Evolutionary conservation across 169 alveolate species (phyloP).

Genomic region (Eimeria brunetti): DNA sequence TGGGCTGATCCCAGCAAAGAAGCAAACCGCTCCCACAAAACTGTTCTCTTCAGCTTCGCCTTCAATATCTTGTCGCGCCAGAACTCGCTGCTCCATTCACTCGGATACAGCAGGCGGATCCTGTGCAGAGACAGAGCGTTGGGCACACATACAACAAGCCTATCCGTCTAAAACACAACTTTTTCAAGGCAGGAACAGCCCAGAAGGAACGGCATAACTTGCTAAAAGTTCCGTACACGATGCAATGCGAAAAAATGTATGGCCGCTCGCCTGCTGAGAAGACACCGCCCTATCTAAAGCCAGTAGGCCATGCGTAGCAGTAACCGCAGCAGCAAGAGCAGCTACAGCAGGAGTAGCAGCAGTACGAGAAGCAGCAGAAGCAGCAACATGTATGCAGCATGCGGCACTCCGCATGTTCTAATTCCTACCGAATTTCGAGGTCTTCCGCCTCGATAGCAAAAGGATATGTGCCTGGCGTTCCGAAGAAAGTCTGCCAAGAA

Average conservation of each 20-base stretch:
- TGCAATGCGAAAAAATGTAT: not conserved
- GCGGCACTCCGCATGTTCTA: not conserved
- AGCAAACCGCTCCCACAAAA: slow-evolving; percentile 76
- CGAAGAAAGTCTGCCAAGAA: slow-evolving; percentile 86
- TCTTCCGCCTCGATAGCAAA: slow-evolving; percentile 85
- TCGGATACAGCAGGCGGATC: slow-evolving; percentile 85
- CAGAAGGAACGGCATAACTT: not conserved
- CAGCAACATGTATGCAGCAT: not conserved
- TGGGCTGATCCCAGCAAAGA: slow-evolving; percentile 65
- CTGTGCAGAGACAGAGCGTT: slow-evolving; percentile 14
- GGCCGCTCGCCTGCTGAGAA: not conserved
- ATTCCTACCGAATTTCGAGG: slow-evolving; percentile 82
- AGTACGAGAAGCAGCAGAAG: not conserved
- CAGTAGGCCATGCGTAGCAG: not conserved
- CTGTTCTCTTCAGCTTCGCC: slow-evolving; percentile 72
- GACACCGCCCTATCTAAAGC: too few species aligned
- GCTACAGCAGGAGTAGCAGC: slow-evolving; percentile 4
- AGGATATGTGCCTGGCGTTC: slow-evolving; percentile 72
- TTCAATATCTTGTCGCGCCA: slow-evolving; percentile 76
- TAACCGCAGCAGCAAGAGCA: not conserved
- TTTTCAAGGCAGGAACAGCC: not conserved
- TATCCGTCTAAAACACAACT: not conserved
- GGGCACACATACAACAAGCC: not conserved
- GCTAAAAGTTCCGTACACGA: not conserved
- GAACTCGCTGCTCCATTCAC: slow-evolving; percentile 86